phyloP scores from a whole-genome alignment of 2,329 filamentous ascomycete species.

The Aspergillus terreus region DNA sequence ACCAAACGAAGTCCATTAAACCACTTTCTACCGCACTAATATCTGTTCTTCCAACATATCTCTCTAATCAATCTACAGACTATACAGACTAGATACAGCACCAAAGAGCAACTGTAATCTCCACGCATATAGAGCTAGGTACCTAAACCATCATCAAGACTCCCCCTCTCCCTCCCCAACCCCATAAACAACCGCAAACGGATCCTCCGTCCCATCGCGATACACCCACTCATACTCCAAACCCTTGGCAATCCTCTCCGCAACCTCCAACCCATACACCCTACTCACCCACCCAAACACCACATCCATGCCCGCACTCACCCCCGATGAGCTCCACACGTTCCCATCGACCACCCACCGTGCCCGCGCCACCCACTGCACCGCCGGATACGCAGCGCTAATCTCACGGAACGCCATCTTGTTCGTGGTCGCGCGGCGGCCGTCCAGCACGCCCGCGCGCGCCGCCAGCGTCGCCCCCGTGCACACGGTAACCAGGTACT shows the following conservation, averaged over 20 bases:
- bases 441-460: slow-evolving; percentile 57
- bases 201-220: background rate
- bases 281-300: slow-evolving; percentile 55
- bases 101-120: too few relatives aligned
- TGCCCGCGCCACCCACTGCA: slow-evolving; percentile 59
- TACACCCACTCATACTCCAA: slow-evolving; percentile 51
- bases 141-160: too few relatives aligned
- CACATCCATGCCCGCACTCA: slow-evolving; percentile 61
- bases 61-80: too few relatives aligned
- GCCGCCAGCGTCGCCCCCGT: slow-evolving; percentile 61
- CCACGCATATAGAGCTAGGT: too few relatives aligned
- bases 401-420: slow-evolving; percentile 55
- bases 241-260: slow-evolving; percentile 45
- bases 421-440: slow-evolving; percentile 62
- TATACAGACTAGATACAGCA: too few relatives aligned
- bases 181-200: slow-evolving; percentile 14
- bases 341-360: slow-evolving; percentile 65
- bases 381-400: slow-evolving; percentile 46
- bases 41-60: too few relatives aligned
- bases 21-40: too few relatives aligned
- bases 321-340: slow-evolving; percentile 63
- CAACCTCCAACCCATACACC: slow-evolving; percentile 52
- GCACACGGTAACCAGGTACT: slow-evolving; percentile 62
- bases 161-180: background rate
- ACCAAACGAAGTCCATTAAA: too few relatives aligned